phyloP scores from a whole-genome alignment of 2,329 filamentous ascomycete genomes.

The Verticillium nonalfalfae region DNA sequence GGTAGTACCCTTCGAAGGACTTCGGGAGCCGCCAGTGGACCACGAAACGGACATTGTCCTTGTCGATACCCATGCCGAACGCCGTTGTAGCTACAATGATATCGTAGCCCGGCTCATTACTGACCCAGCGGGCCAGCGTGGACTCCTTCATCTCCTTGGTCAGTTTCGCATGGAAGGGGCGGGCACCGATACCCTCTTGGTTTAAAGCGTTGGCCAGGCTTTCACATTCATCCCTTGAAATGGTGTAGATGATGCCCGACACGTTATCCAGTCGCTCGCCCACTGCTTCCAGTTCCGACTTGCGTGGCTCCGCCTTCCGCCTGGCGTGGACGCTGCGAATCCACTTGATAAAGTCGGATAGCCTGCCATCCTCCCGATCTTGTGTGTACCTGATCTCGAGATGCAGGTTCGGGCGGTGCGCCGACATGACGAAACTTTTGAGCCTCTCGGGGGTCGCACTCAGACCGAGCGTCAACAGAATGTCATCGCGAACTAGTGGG shows the following conservation, averaged over 20 bases:
- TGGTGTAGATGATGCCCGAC: conserved; percentile 74
- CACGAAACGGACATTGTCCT: conserved; percentile 89
- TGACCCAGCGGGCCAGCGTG: conserved; percentile 65
- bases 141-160: conserved; percentile 63
- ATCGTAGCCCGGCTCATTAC: conserved; percentile 70
- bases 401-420: conserved; percentile 78
- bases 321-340: conserved; percentile 66
- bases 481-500: conserved; percentile 70
- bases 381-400: conserved; percentile 82
- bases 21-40: conserved; percentile 92
- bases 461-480: conserved; percentile 68
- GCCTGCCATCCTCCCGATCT: conserved; percentile 66
- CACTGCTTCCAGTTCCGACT: conserved; percentile 47
- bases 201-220: conserved; percentile 59
- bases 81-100: conserved; percentile 93
- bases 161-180: conserved; percentile 67
- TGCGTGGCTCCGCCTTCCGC: conserved; percentile 53
- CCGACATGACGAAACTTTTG: conserved; percentile 75
- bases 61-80: conserved; percentile 98
- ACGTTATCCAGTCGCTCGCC: conserved; percentile 57
- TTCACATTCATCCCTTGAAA: conserved; percentile 70
- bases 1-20: conserved; percentile 93
- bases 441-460: conserved; percentile 51
- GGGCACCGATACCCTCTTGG: conserved; percentile 63
- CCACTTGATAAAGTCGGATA: conserved; percentile 71